Percentiles rank a stretch among this genome's conserved stretches.
phyloP scores from a whole-genome alignment of 2,329 filamentous ascomycete species.

The Apiospora marii region DNA sequence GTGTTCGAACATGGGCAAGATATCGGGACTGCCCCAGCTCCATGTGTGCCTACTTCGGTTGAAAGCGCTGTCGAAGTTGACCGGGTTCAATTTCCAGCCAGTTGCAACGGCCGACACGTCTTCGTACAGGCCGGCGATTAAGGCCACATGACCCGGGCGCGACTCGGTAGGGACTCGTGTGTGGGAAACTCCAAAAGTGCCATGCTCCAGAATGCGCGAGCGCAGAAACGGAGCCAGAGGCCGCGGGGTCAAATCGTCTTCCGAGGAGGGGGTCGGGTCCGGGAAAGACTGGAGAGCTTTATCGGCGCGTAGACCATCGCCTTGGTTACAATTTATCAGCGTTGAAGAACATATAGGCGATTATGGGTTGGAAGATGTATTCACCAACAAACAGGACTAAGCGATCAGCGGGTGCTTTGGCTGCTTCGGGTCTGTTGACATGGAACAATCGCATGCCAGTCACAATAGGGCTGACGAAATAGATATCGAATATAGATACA shows the following conservation, averaged over 20 bases:
- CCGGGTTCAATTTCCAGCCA: constrained; percentile 97
- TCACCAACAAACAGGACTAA: constrained; percentile 91
- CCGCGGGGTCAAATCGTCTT: constrained; percentile 70
- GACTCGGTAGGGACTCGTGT: constrained; percentile 97
- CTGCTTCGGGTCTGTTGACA: constrained; percentile 66
- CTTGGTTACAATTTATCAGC: constrained; percentile 48
- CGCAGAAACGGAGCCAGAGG: constrained; percentile 91
- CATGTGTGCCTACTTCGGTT: constrained; percentile 96
- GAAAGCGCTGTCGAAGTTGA: constrained; percentile 98
- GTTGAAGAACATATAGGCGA: constrained; percentile 19
- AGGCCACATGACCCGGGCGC: constrained; percentile 91
- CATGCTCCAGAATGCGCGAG: constrained; percentile 85
- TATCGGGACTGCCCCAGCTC: constrained; percentile 99
- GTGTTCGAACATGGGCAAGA: constrained; percentile 94
- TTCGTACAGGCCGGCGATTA: constrained; percentile 96
- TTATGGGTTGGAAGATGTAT: constrained; percentile 2
- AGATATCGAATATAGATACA: constrained; percentile 96
- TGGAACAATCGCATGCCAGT: constrained; percentile 88
- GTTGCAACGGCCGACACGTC: constrained; percentile 97
- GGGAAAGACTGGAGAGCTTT: constrained; percentile 96
- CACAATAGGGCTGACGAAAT: constrained; percentile 97
- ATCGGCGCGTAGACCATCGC: constrained; percentile 93
- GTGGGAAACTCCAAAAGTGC: constrained; percentile 96
- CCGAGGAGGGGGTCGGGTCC: constrained; percentile 77
- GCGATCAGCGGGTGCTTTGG: constrained; percentile 83